Base-by-base conservation (phyloP, 139 green algal species). In the Chlamydomonas urium region DNA sequence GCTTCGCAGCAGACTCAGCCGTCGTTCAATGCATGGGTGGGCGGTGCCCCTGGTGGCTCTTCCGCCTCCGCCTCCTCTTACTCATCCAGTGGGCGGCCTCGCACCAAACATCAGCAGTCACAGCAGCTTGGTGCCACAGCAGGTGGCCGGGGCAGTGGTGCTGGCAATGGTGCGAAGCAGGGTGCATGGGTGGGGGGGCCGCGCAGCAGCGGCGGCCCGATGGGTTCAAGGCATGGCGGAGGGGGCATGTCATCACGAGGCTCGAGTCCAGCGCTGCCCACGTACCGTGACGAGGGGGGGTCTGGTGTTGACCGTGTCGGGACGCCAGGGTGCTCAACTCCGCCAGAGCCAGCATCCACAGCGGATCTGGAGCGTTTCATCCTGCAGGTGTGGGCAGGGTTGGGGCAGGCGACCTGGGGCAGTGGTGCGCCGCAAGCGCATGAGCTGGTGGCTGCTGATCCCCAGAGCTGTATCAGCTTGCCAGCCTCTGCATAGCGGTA, bases 381-480 rank as follows among this genome's bases (percentile, higher is more conserved):
- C 28, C 36, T 32, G 32, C 71, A 76, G 71, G 73, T 73, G 53
- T 21, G 45, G 42, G 42, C 42, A 50, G 42, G 42, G 42, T 24
- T 24, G 10, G 8, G 42, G 14, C 10, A 50, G 10, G 8, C 10
- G 42, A 14, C 42, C 8, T 50, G 42, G 14, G 8, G 42, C 8
- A 50, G 14, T 24, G 8, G 10, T 24, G 10, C 14, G 42, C 8
- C 42, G 42, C 42, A 50, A 50, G 42, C 42, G n/a, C n/a, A n/a
- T n/a, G n/a, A n/a, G n/a, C n/a, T n/a, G n/a, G n/a, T n/a, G n/a
- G 14, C 42, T 50, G 42, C 42, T 50, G 42, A 8, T 50, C 42
- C 42, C 14, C 10, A 8, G 14, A 50, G 42, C 42, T 50, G 42
- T 14, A 14, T 50, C 10, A 24, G 42, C 42, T 50, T 8, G 8